Evolutionary conservation across 345 rosid species (phyloP).

Genomic region (Murraya paniculata): DNA sequence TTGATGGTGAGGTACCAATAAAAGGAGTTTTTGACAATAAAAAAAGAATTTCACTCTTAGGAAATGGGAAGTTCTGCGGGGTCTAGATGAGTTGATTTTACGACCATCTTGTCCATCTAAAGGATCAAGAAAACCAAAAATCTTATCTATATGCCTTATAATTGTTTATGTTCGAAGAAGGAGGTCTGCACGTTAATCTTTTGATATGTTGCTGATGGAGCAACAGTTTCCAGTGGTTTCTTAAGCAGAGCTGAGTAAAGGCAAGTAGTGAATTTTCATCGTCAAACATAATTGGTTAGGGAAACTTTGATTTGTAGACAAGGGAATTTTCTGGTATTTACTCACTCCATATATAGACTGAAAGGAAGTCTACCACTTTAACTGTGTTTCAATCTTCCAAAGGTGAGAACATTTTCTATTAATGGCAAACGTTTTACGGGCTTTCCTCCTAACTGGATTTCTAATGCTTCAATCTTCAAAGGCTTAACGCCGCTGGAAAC

Average conservation of each 20-base stretch:
- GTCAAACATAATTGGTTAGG: background rate
- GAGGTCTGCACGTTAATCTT: background rate
- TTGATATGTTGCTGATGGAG: no score
- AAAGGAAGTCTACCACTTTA: background rate
- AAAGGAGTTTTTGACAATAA: slow-evolving; percentile 10
- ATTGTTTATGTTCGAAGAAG: background rate
- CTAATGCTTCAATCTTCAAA: slow-evolving; percentile 4
- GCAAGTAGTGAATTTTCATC: background rate
- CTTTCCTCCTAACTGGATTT: slow-evolving; percentile 11
- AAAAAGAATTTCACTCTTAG: background rate
- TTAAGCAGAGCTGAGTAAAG: background rate
- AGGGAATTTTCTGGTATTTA: no score
- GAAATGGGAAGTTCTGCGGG: slow-evolving; percentile 19
- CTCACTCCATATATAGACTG: background rate
- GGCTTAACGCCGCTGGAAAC: rapidly evolving
- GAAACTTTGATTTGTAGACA: background rate
- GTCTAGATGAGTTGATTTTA: slow-evolving; percentile 4
- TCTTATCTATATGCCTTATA: background rate
- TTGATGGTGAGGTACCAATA: slow-evolving; percentile 13
- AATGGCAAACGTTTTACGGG: slow-evolving; percentile 12
- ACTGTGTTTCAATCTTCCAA: background rate
- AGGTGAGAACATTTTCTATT: no score
- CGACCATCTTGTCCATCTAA: slow-evolving; percentile 1
- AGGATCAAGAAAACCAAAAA: background rate
- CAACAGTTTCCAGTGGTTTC: background rate